Percentiles rank a stretch among this genome's conserved stretches.
Conservation (phyloP, 2,329 filamentous ascomycete species). For the Apiospora malaysiana region DNA sequence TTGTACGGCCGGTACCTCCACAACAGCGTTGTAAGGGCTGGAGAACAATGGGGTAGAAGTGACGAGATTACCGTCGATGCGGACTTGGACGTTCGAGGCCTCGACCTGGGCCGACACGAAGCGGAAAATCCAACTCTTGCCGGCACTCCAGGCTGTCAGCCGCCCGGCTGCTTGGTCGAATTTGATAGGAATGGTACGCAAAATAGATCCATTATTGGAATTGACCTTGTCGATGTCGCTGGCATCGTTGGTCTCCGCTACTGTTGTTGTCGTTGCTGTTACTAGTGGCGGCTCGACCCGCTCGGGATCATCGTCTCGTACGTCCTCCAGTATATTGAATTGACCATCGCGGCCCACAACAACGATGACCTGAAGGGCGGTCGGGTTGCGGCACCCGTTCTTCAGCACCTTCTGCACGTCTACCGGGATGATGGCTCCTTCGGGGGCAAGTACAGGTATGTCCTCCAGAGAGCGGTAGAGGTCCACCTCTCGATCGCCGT, state of each 20-base stretch:
- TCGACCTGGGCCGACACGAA: not conserved
- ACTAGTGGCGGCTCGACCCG: not conserved
- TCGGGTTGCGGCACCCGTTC: not conserved
- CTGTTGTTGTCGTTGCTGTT: not conserved
- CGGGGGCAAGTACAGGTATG: not conserved
- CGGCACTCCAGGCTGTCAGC: not conserved
- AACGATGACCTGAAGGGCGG: not conserved
- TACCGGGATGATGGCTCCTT: not conserved
- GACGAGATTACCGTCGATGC: not conserved
- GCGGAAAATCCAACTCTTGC: not conserved
- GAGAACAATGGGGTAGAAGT: too few species aligned
- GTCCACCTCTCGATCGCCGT: not conserved
- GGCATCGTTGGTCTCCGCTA: too few species aligned
- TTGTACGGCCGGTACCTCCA: not conserved
- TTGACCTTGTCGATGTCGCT: too few species aligned
- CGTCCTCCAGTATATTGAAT: not conserved
- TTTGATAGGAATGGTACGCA: not conserved
- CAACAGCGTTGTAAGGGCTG: not conserved
- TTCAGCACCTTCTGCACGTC: not conserved
- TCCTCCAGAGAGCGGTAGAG: not conserved
- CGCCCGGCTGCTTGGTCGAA: not conserved
- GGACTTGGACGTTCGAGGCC: not conserved
- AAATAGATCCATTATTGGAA: too few species aligned
- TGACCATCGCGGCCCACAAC: not conserved
- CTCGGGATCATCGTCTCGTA: not conserved